Evolutionary conservation across 2,329 filamentous ascomycete genomes (phyloP), one percentile per base, ranked within the genome.

Genomic region (Huntiella savannae): DNA sequence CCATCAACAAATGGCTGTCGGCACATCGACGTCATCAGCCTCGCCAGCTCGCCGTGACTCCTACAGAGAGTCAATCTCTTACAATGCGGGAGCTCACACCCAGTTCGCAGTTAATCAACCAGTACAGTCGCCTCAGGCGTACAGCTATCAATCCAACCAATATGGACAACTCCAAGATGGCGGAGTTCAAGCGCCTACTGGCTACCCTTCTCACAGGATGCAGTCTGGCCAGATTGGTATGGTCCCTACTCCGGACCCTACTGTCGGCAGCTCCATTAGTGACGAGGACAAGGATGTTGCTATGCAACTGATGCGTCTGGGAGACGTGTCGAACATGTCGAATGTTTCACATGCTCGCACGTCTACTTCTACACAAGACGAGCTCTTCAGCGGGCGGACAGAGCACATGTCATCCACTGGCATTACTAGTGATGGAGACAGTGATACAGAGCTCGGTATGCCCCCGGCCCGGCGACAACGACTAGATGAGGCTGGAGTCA

Each of bases 1-100:
- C 52, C 88, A 88, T 53, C 84, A 84, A 51, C 88, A 92, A 63
- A 87, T 95, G 65, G 88, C 88, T 42, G 82, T 88, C 54, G 80
- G 85, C 43, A 82, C 83, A n/a, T 95, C 88, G n/a, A 86, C 88
- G 56, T 88, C 87, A n/a, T 96, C 88, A 15, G 82, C 93, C 44
- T 96, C 88, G 22, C 88, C 88, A 50, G 84, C 86, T 58, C 80
- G 88, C 57, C 82, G 85, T 43, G 73, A 82, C 63, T 66, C 82
- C 64, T 62, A 81, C 66, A 68, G 83, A 66, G 66, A 79, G 58
- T 60, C 78, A 59, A 58, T 93, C 67, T 82, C 85, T 3, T 92
- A 83, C 58, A 73, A 80, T 43, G 76, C 78, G 54, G 75, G 77
- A 22, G 75, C 76, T 43, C 83, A 91, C 55, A 82, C 86, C 55